These are phyloP conservation scores for Termitomyces sp. DNA, from an alignment of 768 basidiomycete genomes.

Conservation along the genomic window DNA sequence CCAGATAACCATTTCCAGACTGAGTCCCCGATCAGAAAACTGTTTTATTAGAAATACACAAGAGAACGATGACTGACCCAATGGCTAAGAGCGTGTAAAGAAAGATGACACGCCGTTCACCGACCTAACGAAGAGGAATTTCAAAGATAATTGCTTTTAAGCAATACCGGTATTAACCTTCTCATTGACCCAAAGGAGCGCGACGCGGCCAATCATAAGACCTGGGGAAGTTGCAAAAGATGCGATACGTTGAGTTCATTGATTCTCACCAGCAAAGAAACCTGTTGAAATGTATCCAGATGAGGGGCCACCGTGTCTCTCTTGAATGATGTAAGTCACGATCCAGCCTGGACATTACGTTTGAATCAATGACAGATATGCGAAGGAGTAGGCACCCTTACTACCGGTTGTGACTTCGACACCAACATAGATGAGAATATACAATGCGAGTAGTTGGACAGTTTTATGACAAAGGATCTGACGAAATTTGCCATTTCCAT, in stretches of 20 bases:
- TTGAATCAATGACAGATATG: not conserved
- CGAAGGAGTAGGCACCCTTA: conserved; percentile 12
- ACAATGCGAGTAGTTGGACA: conserved; percentile 63
- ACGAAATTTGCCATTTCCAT: conserved; percentile 30
- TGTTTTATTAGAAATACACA: not conserved
- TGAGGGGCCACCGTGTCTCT: conserved; percentile 33
- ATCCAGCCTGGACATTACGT: conserved; percentile 53
- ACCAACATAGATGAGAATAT: conserved; percentile 66
- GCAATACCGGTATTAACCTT: conserved; percentile 29
- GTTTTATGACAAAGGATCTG: conserved; percentile 51
- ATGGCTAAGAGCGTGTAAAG: conserved; percentile 52
- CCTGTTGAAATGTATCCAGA: conserved; percentile 26
- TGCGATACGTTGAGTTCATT: not conserved
- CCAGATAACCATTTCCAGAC: conserved; percentile 69
- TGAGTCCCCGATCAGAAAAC: conserved; percentile 17
- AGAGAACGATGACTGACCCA: conserved; percentile 29
- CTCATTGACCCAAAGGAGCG: conserved; percentile 53
- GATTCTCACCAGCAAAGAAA: conserved; percentile 23
- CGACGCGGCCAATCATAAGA: conserved; percentile 53
- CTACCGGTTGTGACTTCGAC: conserved; percentile 62
- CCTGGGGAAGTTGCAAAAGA: conserved; percentile 30
- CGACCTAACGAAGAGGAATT: conserved; percentile 32
- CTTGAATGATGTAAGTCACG: conserved; percentile 50
- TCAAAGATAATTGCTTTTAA: not conserved
- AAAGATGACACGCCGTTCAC: conserved; percentile 51